Percentiles rank a stretch among this genome's conserved stretches.
These are phyloP conservation scores for Lactarius evosmus DNA, from an alignment of 768 basidiomycete genomes.

Conservation along the genomic window DNA sequence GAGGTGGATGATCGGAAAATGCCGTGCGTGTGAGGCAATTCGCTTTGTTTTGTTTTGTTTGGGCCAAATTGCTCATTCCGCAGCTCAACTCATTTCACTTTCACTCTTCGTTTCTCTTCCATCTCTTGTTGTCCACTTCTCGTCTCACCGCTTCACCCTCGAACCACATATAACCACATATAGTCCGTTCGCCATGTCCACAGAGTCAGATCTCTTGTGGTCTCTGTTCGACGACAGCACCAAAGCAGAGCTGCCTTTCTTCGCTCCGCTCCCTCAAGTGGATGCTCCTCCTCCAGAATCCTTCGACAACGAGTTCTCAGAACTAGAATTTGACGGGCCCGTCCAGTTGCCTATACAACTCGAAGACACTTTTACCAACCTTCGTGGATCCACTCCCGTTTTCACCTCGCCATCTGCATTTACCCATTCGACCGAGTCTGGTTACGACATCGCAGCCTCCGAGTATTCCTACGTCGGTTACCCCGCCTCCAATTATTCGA, in stretches of 20 bases:
- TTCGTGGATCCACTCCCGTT: conserved; percentile 59
- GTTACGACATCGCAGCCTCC: conserved; percentile 58
- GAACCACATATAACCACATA: conserved; percentile 2
- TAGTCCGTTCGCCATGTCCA: conserved; percentile 1
- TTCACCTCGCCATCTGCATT: conserved; percentile 74
- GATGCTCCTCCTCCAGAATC: conserved; percentile 76
- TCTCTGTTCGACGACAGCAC: conserved; percentile 7
- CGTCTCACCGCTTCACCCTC: not conserved
- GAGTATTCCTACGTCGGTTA: conserved; percentile 51
- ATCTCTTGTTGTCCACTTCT: not conserved
- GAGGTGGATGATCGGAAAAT: conserved; percentile 1
- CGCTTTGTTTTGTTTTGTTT: conserved; percentile 3
- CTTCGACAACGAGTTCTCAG: conserved; percentile 78
- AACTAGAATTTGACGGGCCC: conserved; percentile 60
- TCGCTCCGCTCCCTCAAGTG: conserved; percentile 47
- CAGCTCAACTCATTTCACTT: conserved; percentile 17
- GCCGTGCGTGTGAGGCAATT: not conserved
- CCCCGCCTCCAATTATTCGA: conserved; percentile 43
- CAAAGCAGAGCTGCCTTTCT: conserved; percentile 21
- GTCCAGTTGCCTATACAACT: conserved; percentile 53
- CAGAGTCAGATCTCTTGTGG: conserved; percentile 8
- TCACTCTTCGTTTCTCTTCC: conserved; percentile 16
- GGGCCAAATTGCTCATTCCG: conserved; percentile 15
- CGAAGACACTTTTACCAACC: conserved; percentile 55
- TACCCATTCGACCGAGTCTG: conserved; percentile 75